These are phyloP conservation scores for Fusarium verticillioides DNA, from an alignment of 2,329 filamentous ascomycete species.

Conservation along the genomic window DNA sequence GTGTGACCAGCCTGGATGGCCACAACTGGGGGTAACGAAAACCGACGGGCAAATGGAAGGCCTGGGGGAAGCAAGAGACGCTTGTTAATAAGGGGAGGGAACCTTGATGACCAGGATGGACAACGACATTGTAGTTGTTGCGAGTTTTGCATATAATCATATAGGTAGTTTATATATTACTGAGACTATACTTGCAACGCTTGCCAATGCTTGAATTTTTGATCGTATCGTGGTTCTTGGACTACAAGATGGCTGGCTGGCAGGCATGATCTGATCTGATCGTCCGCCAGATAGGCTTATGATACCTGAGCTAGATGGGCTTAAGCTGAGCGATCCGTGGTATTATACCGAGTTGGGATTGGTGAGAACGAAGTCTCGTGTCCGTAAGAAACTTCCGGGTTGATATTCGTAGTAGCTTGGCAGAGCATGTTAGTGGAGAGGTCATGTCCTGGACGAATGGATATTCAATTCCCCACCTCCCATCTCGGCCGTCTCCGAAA, in stretches of 20 bases:
- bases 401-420: conserved; percentile 23
- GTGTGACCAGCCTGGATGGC: conserved; percentile 5
- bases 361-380: conserved; percentile 22
- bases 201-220: not conserved
- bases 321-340: not conserved
- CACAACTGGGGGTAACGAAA: conserved; percentile 18
- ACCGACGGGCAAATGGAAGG: conserved; percentile 10
- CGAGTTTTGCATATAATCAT: conserved; percentile 30
- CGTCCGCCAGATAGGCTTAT: not conserved
- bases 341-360: conserved; percentile 4
- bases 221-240: not conserved
- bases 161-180: conserved; percentile 34
- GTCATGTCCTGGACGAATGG: conserved; percentile 8
- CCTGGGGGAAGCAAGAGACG: conserved; percentile 8
- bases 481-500: conserved; percentile 27
- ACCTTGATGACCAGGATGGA: conserved; percentile 8
- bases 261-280: not conserved
- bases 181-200: not conserved
- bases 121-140: conserved; percentile 12
- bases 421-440: conserved; percentile 8
- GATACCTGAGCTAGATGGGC: not conserved
- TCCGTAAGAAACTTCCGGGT: conserved; percentile 15
- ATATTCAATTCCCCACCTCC: conserved; percentile 4
- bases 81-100: conserved; percentile 26
- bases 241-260: not conserved